Evolutionary conservation across 352 stramenopile species (phyloP), one percentile per base, ranked within the genome.

Genomic region (Globisporangium lucens): DNA sequence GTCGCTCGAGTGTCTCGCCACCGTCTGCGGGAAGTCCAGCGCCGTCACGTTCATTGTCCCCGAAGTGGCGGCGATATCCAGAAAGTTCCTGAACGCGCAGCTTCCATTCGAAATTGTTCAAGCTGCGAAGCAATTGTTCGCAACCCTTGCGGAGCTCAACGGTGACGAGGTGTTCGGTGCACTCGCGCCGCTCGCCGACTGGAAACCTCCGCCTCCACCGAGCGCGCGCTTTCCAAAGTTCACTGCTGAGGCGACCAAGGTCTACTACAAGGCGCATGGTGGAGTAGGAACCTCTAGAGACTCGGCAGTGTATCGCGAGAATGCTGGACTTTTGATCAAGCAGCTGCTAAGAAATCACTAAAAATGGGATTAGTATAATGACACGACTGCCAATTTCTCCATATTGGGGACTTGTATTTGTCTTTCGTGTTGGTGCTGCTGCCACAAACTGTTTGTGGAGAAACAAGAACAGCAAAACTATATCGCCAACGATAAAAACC

Each of bases 131-230:
- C 63, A 77, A 8, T 63, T 92, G 7, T 83, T 93, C 38, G 47
- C 62, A 27, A 71, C 74, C 20, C 66, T 94, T 3, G 77, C 70
- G 6, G 58, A 70, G 13, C 66, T 92, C 13, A 94, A 94, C 47
- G 75, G 82, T 56, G 85, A 94, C 56, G 80, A 92, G 66, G 84
- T 93, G 7, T 92, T 94, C 59, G 85, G 77, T 46, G 70, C 73
- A 1, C 38, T 93, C 53, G 85, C 80, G 13, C 60, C 75, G 49
- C 66, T 89, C 13, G 75, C 76, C 0, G 57, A 79, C 43, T 94
- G 87, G 87, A 58, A 74, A 6, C 84, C 84, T 2, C 78, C 73
- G n/a, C 15, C 65, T 4, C 78, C 84, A 12, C 82, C 83, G 2
- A 81, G 73, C 22, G 17, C 72, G 5, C 73, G 73, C 22, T 90